These are phyloP conservation scores for Solanum bukasovii DNA, from an alignment of 257 asterid species.

Conservation along the genomic window DNA sequence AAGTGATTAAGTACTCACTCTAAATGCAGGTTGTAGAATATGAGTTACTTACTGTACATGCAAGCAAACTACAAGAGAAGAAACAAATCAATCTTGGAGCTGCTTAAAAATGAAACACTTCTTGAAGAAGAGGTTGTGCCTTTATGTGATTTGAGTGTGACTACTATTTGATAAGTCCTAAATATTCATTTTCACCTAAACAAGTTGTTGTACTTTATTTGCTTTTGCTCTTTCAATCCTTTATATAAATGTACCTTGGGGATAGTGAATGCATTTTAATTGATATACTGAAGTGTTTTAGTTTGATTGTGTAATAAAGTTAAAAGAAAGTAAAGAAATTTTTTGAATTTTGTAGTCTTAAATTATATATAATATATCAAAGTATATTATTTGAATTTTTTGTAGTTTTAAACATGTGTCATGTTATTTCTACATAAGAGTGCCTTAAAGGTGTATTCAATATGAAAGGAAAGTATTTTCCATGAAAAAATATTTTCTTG, in stretches of 20 bases:
- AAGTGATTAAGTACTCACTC: neutral
- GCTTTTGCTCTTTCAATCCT: neutral
- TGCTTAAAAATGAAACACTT: neutral
- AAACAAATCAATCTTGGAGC: slow-evolving; percentile 6
- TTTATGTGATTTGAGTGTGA: neutral
- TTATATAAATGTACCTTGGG: neutral
- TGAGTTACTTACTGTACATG: slow-evolving; percentile 24
- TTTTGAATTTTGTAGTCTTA: no score
- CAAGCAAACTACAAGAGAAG: slow-evolving; percentile 23
- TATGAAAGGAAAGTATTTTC: neutral
- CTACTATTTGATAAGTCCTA: neutral
- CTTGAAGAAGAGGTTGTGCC: neutral
- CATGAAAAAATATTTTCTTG: no score
- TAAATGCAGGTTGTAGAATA: slow-evolving; percentile 18
- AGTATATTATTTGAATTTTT: no score
- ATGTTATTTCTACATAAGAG: no score
- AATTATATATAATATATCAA: no score
- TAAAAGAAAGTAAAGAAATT: no score
- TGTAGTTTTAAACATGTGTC: no score
- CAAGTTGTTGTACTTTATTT: neutral
- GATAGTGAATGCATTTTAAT: neutral
- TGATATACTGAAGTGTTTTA: neutral
- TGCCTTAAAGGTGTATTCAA: no score
- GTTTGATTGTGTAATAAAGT: no score
- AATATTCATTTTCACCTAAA: neutral